Conservation (phyloP, 225 moss, liverwort and hornwort genomes). For the Pseudisothecium myosuroides region DNA sequence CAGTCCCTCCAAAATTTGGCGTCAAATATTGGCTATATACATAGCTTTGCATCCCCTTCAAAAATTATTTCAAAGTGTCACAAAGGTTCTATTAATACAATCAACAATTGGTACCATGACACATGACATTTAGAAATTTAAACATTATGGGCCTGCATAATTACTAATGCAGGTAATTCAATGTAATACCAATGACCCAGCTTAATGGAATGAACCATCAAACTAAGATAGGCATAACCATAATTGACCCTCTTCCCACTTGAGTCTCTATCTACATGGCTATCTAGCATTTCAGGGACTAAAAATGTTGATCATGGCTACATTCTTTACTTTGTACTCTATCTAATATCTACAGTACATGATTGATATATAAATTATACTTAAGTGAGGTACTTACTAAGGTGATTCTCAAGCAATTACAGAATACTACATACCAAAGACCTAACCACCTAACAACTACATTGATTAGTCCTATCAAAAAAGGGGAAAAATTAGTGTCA, state of each 20-base stretch:
- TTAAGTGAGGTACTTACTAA: rapidly evolving
- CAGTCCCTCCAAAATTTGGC: rapidly evolving
- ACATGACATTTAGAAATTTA: neutral
- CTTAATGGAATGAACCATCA: neutral
- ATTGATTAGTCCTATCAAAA: neutral
- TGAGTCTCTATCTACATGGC: neutral
- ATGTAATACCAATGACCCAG: rapidly evolving
- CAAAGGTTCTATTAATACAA: neutral
- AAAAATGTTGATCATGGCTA: too few species aligned
- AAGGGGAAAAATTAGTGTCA: too few species aligned
- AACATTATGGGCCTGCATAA: too few species aligned
- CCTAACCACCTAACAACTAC: neutral
- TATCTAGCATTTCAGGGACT: rapidly evolving
- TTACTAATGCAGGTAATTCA: neutral
- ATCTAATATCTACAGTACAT: rapidly evolving
- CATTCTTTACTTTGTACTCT: neutral
- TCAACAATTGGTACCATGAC: neutral
- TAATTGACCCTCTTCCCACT: neutral
- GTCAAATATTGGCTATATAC: neutral
- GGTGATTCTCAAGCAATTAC: neutral
- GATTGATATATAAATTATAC: too few species aligned
- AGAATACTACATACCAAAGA: neutral
- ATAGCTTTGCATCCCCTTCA: neutral
- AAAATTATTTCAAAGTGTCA: neutral
- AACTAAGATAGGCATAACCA: neutral